These are phyloP conservation scores for Coffea eugenioides DNA, from an alignment of 257 asterid genomes.

Conservation along the genomic window DNA sequence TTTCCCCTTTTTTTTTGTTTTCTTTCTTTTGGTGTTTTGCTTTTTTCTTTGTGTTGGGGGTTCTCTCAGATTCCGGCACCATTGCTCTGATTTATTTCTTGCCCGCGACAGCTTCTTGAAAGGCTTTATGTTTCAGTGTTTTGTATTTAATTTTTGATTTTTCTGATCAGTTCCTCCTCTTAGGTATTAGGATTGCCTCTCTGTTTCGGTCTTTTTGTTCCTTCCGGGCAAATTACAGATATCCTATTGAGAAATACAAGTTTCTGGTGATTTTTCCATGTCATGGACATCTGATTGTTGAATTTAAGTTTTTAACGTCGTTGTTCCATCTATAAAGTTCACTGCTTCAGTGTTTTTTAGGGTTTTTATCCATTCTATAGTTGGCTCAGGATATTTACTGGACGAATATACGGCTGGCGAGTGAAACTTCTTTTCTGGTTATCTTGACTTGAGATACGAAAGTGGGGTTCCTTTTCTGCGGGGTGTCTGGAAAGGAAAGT, in stretches of 20 bases:
- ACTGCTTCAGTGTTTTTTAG: constrained; percentile 10
- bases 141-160: constrained; percentile 5
- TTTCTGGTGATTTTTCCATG: neutral
- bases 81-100: constrained; percentile 21
- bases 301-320: neutral
- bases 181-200: neutral
- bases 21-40: neutral
- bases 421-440: neutral
- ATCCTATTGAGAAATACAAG: neutral
- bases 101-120: constrained; percentile 11
- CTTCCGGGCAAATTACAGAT: neutral
- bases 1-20: neutral
- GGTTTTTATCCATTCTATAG: constrained; percentile 5
- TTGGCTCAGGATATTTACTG: neutral
- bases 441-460: neutral
- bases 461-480: neutral
- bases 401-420: constrained; percentile 1
- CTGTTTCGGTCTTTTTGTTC: neutral
- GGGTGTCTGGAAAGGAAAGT: constrained; percentile 3
- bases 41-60: neutral
- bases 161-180: constrained; percentile 4
- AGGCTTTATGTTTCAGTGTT: constrained; percentile 17
- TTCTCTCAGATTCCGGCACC: constrained; percentile 17
- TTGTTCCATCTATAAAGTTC: neutral
- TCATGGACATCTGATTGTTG: neutral